Conservation (phyloP, 495 filamentous ascomycete genomes). For the Tuber umbilicatum region DNA sequence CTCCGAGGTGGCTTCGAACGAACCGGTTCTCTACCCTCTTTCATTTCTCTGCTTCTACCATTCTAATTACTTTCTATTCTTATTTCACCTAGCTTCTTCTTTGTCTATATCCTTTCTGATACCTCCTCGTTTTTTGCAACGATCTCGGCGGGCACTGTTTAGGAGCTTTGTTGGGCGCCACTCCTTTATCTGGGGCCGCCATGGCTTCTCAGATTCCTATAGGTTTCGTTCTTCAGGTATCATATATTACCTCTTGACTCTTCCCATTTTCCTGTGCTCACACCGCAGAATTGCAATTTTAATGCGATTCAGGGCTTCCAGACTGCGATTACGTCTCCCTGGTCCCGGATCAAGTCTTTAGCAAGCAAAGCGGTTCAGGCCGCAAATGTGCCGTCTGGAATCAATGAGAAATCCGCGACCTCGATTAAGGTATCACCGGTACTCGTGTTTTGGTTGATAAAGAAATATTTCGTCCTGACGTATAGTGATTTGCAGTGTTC, state of each 20-base stretch:
- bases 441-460: not conserved
- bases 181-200: conserved; percentile 26
- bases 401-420: not conserved
- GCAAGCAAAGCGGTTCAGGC: conserved; percentile 4
- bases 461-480: not conserved
- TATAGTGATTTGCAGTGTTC: conserved; percentile 7
- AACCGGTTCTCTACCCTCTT: not conserved
- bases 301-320: conserved; percentile 20
- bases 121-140: not conserved
- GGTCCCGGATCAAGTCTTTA: conserved; percentile 14
- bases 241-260: conserved; percentile 10
- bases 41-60: not conserved
- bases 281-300: not conserved
- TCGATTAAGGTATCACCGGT: not conserved
- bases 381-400: not conserved
- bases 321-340: conserved; percentile 19
- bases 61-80: not conserved
- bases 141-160: not conserved
- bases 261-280: not conserved
- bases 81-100: not conserved
- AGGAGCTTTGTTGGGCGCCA: not conserved
- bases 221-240: conserved; percentile 34
- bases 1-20: not conserved
- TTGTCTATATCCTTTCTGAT: not conserved
- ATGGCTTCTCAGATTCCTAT: conserved; percentile 35